Conservation (phyloP, 2,329 filamentous ascomycete species). For the Xylariomycetidae sp. region DNA sequence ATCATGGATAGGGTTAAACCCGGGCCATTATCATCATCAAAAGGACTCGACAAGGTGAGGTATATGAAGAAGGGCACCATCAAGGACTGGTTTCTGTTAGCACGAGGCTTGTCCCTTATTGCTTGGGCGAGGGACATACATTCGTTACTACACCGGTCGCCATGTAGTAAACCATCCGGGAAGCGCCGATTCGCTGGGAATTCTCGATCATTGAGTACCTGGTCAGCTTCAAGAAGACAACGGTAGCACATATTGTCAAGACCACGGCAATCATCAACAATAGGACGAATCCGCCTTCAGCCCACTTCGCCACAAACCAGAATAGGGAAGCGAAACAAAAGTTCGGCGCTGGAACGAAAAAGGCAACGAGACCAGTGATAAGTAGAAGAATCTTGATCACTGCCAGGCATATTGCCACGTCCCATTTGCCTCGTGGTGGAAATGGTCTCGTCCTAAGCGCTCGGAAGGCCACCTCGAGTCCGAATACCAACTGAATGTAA, state of each 20-base stretch:
- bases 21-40: conserved; percentile 35
- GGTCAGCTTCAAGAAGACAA: conserved; percentile 55
- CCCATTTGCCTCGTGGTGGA: conserved; percentile 54
- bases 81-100: conserved; percentile 43
- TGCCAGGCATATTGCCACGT: conserved; percentile 51
- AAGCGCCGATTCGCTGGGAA: conserved; percentile 58
- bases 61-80: conserved; percentile 61
- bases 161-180: conserved; percentile 66
- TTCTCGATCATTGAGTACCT: conserved; percentile 50
- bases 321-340: conserved; percentile 64
- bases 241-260: conserved; percentile 44
- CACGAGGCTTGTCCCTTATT: no score
- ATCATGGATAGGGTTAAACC: conserved; percentile 54
- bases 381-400: conserved; percentile 47
- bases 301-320: conserved; percentile 61
- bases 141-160: conserved; percentile 51
- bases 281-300: conserved; percentile 51
- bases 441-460: conserved; percentile 53
- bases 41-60: conserved; percentile 40
- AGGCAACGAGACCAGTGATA: conserved; percentile 54
- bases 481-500: conserved; percentile 62
- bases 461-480: conserved; percentile 55
- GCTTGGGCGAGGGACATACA: conserved; percentile 36
- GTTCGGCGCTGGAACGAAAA: conserved; percentile 49
- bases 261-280: conserved; percentile 45